phyloP scores from a whole-genome alignment of 345 rosid genomes.

The Dovyalis caffra region DNA sequence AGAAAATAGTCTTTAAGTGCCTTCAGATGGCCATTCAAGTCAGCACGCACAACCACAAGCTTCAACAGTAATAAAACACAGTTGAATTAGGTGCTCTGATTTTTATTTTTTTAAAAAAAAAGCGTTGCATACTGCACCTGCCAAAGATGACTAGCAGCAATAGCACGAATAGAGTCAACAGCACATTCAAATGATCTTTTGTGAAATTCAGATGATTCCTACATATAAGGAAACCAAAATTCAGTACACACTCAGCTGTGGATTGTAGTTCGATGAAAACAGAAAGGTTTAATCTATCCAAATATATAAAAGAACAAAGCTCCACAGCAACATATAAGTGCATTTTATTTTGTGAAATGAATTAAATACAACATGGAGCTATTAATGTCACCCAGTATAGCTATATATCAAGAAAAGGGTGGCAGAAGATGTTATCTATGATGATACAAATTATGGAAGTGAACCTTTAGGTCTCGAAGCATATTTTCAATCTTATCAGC shows the following conservation, averaged over 20 bases:
- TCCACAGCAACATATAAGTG: background rate
- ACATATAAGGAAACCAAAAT: constrained; percentile 19
- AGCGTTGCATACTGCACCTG: constrained; percentile 60
- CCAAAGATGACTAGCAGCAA: constrained; percentile 99
- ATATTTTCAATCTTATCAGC: constrained; percentile 91
- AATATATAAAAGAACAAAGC: background rate
- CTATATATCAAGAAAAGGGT: constrained; percentile 4
- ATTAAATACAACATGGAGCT: background rate
- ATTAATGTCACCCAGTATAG: background rate
- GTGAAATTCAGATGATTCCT: constrained; percentile 95
- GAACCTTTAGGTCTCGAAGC: constrained; percentile 86
- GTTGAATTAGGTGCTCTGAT: constrained; percentile 11
- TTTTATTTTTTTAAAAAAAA: no score
- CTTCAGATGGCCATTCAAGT: constrained; percentile 88
- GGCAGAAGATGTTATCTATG: background rate
- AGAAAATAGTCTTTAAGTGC: constrained; percentile 96
- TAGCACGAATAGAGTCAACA: constrained; percentile 80
- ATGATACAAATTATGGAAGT: background rate
- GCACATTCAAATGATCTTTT: constrained; percentile 86
- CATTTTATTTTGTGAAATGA: background rate
- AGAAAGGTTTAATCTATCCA: background rate
- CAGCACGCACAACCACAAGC: constrained; percentile 96
- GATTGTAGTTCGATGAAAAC: background rate
- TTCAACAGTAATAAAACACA: constrained; percentile 38
- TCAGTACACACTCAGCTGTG: background rate